Evolutionary conservation across 768 basidiomycete species (phyloP).

Genomic region (Auricularia auricula-judae): DNA sequence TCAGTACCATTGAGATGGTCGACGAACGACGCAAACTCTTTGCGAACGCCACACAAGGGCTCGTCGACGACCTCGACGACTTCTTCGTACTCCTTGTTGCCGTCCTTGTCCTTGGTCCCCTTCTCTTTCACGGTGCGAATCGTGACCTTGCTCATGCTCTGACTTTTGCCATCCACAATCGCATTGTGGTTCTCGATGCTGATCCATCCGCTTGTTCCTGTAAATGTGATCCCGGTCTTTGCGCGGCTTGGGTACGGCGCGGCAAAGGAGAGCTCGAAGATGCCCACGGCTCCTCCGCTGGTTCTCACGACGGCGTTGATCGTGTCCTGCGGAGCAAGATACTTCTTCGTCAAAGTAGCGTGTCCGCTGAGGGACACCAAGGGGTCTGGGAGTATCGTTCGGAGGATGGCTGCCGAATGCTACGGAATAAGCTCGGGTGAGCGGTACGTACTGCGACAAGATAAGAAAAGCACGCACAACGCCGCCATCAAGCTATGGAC

Average conservation of each 20-base stretch:
- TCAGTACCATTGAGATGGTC: constrained; percentile 36
- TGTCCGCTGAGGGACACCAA: constrained; percentile 50
- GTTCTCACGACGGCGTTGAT: constrained; percentile 43
- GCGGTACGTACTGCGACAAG: constrained; percentile 1
- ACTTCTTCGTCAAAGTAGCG: constrained; percentile 57
- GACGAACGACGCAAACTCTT: constrained; percentile 51
- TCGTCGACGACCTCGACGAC: constrained; percentile 35
- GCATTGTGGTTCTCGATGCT: constrained; percentile 25
- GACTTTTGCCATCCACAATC: constrained; percentile 10
- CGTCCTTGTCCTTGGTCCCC: constrained; percentile 24
- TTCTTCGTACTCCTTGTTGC: constrained; percentile 30
- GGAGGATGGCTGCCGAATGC: constrained; percentile 59
- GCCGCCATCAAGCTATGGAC: constrained; percentile 58
- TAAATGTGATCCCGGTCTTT: constrained; percentile 35
- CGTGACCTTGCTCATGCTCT: constrained; percentile 23
- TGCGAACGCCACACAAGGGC: constrained; percentile 34
- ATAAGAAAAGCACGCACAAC: constrained; percentile 37
- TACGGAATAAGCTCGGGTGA: constrained; percentile 13
- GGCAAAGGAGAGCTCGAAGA: constrained; percentile 52
- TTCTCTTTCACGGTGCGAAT: constrained; percentile 24
- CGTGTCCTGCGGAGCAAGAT: constrained; percentile 72
- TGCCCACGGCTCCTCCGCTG: constrained; percentile 44
- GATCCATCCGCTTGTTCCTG: constrained; percentile 54
- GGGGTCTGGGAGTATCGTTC: constrained; percentile 42
- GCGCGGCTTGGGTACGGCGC: constrained; percentile 33